Evolutionary conservation across 139 green algal species (phyloP), one percentile per base, ranked within the genome.

Genomic region (Micractinium sp.): DNA sequence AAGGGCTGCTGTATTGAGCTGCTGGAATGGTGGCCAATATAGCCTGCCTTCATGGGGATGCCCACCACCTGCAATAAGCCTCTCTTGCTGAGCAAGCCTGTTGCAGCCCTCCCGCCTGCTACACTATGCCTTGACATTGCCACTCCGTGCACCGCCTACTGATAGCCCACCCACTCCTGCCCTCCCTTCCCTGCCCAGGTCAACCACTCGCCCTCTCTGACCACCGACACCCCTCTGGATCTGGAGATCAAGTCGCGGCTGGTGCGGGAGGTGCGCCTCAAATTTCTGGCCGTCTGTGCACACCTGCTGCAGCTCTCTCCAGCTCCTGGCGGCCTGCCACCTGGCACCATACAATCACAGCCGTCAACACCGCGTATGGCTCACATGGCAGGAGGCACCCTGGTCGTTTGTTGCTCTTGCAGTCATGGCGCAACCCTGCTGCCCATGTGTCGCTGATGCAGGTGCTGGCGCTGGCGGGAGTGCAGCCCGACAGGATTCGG

Each of bases 141-240:
- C 35, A 29, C 69, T 20, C n/a, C 29, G 16, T 36, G 31, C n/a
- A 29, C 33, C 14, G 74, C 25, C 7, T 33, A 35, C 36, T 81
- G 5, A 41, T 25, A 27, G 36, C 38, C 77, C 9, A 22, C 35
- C 18, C 36, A 23, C 35, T 36, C 39, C 77, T 82, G 23, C 9
- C 36, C 16, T 39, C 79, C 7, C 56, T 12, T 5, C 56, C 20
- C 53, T 22, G 14, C 56, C 36, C 66, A 87, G 93, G 94, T 97
- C 41, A 98, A 98, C 90, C 95, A 98, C 90, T 96, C 93, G 2
- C 95, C 95, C 75, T 96, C 93, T 56, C 96, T 98, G 85, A 93
- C 91, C 78, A 94, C 90, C 33, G 95, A 97, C 91, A 95, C 91
- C 0, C 89, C 93, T 0, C 93, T 97, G 73, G 96, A 98, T 85